These are phyloP conservation scores for Gnomoniopsis sp. DNA, from an alignment of 2,329 filamentous ascomycete species.

Conservation along the genomic window DNA sequence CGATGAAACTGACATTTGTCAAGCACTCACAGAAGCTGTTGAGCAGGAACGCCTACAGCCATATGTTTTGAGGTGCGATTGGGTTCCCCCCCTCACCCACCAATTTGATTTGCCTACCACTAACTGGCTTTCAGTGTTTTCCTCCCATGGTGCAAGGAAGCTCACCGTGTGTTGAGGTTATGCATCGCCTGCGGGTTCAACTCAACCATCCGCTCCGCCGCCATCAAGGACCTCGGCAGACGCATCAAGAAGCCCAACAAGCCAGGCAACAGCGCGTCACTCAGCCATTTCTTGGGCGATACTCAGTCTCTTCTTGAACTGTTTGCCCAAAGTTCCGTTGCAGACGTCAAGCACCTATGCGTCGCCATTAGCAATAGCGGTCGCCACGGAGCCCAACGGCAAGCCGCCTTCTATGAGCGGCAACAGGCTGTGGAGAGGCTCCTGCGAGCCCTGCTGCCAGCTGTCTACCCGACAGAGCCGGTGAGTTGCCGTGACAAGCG, in stretches of 20 bases:
- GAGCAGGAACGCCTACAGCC: background rate
- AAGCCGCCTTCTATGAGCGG: background rate
- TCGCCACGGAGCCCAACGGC: background rate
- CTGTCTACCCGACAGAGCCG: background rate
- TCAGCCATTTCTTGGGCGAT: background rate
- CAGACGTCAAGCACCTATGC: conserved; percentile 1
- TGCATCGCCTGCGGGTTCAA: background rate
- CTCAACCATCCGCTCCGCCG: background rate
- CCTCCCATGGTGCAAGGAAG: conserved; percentile 5
- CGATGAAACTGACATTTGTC: background rate
- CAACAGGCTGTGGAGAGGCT: conserved; percentile 3
- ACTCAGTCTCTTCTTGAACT: background rate
- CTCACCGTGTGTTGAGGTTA: background rate
- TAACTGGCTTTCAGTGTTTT: background rate
- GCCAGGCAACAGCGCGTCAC: background rate
- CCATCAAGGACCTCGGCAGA: background rate
- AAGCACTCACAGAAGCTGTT: background rate
- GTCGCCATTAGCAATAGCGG: background rate
- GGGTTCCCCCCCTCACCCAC: background rate
- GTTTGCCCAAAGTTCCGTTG: background rate
- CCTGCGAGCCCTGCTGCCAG: conserved; percentile 6
- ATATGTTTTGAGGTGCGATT: background rate
- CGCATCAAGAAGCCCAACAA: background rate
- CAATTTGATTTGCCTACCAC: background rate
- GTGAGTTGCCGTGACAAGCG: background rate